These are phyloP conservation scores for Ophiocordyceps camponoti-floridani DNA, from an alignment of 2,329 filamentous ascomycete species.

Conservation along the genomic window DNA sequence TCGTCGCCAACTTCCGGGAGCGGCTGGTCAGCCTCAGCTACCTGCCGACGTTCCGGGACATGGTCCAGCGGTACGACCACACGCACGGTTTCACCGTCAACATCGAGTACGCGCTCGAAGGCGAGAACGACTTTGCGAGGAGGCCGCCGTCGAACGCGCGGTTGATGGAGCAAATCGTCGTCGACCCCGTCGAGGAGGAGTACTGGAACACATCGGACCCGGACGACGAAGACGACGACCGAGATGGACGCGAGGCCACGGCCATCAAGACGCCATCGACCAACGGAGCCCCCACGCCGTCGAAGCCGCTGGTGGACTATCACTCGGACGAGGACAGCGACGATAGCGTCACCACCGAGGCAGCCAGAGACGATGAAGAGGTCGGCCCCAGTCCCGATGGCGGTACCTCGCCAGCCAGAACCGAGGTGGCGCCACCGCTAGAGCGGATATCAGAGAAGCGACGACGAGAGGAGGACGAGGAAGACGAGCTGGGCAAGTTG, in stretches of 20 bases:
- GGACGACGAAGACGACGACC: constrained; percentile 49
- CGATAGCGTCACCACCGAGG: constrained; percentile 37
- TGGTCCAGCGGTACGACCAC: constrained; percentile 65
- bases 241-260: constrained; percentile 11
- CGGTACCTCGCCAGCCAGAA: no score
- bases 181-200: constrained; percentile 74
- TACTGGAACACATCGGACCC: constrained; percentile 89
- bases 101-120: constrained; percentile 56
- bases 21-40: constrained; percentile 61
- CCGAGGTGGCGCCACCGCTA: constrained; percentile 34
- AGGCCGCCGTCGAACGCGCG: constrained; percentile 29
- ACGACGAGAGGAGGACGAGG: constrained; percentile 72
- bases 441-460: constrained; percentile 80
- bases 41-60: constrained; percentile 64
- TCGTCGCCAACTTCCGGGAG: constrained; percentile 72
- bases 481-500: constrained; percentile 79
- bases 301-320: constrained; percentile 77
- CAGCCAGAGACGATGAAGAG: constrained; percentile 12
- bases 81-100: constrained; percentile 48
- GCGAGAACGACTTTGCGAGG: constrained; percentile 38
- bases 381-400: constrained; percentile 9
- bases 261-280: constrained; percentile 11
- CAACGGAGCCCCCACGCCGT: constrained; percentile 45
- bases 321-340: constrained; percentile 70
- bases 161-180: constrained; percentile 50